Base-by-base conservation (phyloP, 257 asterid genomes). In the Lavandula angustifolia region DNA sequence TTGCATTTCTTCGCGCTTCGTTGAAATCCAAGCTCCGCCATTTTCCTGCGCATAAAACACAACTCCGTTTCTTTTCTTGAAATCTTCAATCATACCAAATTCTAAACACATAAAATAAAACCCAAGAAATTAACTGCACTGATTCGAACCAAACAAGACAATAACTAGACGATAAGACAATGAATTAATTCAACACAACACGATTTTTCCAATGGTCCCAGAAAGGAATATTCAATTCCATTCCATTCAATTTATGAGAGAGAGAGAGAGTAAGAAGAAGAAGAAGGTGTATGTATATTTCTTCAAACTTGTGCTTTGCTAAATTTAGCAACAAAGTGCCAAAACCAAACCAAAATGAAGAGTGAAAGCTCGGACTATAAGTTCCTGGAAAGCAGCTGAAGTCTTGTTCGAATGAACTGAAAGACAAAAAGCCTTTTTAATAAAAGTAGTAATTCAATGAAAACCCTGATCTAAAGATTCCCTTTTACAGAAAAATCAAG, bases 21-120 rank as follows among this genome's bases (percentile, higher is more conserved):
- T 34, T 82, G 86, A 62, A 64, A 94, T 33, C 99, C 99, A 57
- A 86, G 87, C 66, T 94, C 96, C n/a, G 86, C 89, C 99, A 94
- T 76, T 86, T 94, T 94, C 79, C 99, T 94, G 87, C 8, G 29
- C n/a, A 40, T 8, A 40, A 40, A 40, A 58, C 16, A 38, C 9
- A 75, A 64, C 53, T 58, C 58, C 50, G 18, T 63, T 8, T 17
- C 7, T 3, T 1, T 58, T 62, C 44, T 54, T 66, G 34, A 57
- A 53, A 71, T 76, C 62, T 56, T 62, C 67, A 50, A 18, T 12
- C 48, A 58, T 67, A 64, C 34, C 9, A 59, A 63, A 63, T 40
- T 32, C 7, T 51, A 11, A 55, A 35, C 76, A 59, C 84, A 82
- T 79, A 76, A 81, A 83, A 78, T 81, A 69, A 22, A 80, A 49